These are phyloP conservation scores for Apostasia shenzhenica DNA, from an alignment of 106 monocot genomes.

Conservation along the genomic window DNA sequence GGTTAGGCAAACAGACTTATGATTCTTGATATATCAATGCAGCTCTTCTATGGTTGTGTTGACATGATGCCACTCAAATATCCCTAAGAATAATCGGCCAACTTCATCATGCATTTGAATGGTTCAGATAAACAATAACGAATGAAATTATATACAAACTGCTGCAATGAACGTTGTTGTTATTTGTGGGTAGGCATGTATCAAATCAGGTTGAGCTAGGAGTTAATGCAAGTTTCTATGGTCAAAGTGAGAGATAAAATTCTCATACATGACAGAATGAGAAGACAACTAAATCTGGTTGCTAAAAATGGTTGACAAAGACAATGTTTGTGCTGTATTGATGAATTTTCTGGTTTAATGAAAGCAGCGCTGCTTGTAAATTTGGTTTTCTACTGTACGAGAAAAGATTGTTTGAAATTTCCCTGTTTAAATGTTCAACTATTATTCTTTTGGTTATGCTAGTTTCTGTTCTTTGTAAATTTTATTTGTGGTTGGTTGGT, in stretches of 20 bases:
- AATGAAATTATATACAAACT: not conserved
- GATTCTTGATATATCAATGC: not conserved
- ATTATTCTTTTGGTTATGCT: not conserved
- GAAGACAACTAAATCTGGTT: not conserved
- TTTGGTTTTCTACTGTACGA: too few species aligned
- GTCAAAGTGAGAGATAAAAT: not conserved
- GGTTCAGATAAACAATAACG: not conserved
- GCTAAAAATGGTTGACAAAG: not conserved
- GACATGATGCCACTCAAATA: too few species aligned
- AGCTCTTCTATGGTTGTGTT: too few species aligned
- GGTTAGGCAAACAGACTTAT: slow-evolving; percentile 4
- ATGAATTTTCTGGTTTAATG: not conserved
- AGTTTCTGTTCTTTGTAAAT: not conserved
- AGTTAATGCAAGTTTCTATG: not conserved
- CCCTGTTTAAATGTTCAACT: not conserved
- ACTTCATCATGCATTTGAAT: not conserved
- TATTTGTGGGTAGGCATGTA: not conserved
- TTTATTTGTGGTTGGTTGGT: not conserved
- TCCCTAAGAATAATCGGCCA: too few species aligned
- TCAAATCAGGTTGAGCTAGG: not conserved
- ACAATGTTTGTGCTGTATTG: not conserved
- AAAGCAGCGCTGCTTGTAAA: not conserved
- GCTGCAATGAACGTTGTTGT: not conserved
- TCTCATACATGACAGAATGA: not conserved
- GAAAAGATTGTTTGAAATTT: not conserved